A percentile compares a stretch with the other conserved stretches of the same genome.
These are phyloP conservation scores for Penicillium frequentans DNA, from an alignment of 2,329 filamentous ascomycete genomes.

Conservation along the genomic window DNA sequence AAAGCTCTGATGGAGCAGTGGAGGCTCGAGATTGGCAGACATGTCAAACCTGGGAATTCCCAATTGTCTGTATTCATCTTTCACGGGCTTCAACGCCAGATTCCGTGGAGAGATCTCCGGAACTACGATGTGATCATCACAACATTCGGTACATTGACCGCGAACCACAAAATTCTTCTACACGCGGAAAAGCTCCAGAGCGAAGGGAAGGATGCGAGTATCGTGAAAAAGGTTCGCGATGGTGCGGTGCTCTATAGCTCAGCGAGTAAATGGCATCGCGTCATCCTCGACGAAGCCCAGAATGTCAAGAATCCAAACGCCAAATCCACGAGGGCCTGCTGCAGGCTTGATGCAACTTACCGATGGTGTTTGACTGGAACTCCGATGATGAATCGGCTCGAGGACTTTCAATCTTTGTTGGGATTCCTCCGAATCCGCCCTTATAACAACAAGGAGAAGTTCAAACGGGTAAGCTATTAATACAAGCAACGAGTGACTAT, in stretches of 20 bases:
- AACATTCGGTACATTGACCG: slow-evolving; percentile 70
- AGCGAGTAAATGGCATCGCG: slow-evolving; percentile 62
- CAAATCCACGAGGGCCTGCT: slow-evolving; percentile 61
- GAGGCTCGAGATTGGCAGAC: slow-evolving; percentile 74
- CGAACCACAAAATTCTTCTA: slow-evolving; percentile 65
- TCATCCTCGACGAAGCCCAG: slow-evolving; percentile 79
- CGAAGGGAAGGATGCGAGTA: slow-evolving; percentile 37
- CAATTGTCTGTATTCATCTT: slow-evolving; percentile 66
- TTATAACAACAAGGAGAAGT: slow-evolving; percentile 65
- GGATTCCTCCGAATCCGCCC: slow-evolving; percentile 75
- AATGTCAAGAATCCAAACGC: slow-evolving; percentile 75
- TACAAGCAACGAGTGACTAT: not conserved
- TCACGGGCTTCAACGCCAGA: slow-evolving; percentile 63
- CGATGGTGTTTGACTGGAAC: slow-evolving; percentile 78
- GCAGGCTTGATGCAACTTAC: slow-evolving; percentile 58
- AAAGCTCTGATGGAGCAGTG: slow-evolving; percentile 80
- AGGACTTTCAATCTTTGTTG: slow-evolving; percentile 75
- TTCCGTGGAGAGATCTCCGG: slow-evolving; percentile 60
- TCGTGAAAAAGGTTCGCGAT: slow-evolving; percentile 3
- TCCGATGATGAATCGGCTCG: slow-evolving; percentile 83
- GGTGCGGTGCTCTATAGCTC: slow-evolving; percentile 55
- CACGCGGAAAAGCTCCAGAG: slow-evolving; percentile 52
- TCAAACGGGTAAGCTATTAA: slow-evolving; percentile 52
- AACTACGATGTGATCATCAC: slow-evolving; percentile 74
- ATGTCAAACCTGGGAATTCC: slow-evolving; percentile 59